Percentiles rank a stretch among this genome's conserved stretches.
These are phyloP conservation scores for Amanita rubescens DNA, from an alignment of 768 basidiomycete genomes.

Conservation along the genomic window DNA sequence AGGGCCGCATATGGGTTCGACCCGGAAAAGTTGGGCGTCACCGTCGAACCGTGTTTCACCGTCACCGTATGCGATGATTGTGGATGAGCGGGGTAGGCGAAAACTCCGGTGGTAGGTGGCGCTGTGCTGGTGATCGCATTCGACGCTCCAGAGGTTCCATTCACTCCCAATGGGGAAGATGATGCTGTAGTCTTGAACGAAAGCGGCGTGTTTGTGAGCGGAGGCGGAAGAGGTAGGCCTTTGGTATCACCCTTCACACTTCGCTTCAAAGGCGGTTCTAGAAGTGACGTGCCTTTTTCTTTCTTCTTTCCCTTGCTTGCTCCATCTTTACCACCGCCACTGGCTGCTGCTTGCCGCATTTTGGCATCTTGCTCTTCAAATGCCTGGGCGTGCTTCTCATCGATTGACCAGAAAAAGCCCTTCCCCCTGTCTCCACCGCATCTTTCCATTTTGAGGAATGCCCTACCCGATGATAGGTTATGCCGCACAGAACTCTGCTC, in stretches of 20 bases:
- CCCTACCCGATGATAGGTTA: slow-evolving; percentile 87
- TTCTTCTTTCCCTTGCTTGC: slow-evolving; percentile 45
- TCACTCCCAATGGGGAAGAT: neutral
- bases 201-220: slow-evolving; percentile 59
- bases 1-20: slow-evolving; percentile 13
- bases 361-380: slow-evolving; percentile 68
- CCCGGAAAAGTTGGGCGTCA: slow-evolving; percentile 8
- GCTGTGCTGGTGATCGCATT: slow-evolving; percentile 16
- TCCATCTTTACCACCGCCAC: slow-evolving; percentile 26
- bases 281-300: slow-evolving; percentile 40
- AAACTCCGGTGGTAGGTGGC: slow-evolving; percentile 32
- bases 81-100: slow-evolving; percentile 25
- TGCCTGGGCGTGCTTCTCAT: slow-evolving; percentile 59
- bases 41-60: slow-evolving; percentile 2
- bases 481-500: slow-evolving; percentile 89
- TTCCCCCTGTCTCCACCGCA: slow-evolving; percentile 83
- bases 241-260: slow-evolving; percentile 60
- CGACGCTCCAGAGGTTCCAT: slow-evolving; percentile 17
- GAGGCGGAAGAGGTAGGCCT: slow-evolving; percentile 55
- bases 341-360: slow-evolving; percentile 28
- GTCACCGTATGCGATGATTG: slow-evolving; percentile 2
- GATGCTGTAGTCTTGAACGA: slow-evolving; percentile 31
- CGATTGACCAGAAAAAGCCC: slow-evolving; percentile 91
- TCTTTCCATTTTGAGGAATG: slow-evolving; percentile 87
- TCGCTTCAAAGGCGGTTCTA: slow-evolving; percentile 63